Conservation (phyloP, 164 flowering plant genomes). For the Tinospora cordifolia region DNA sequence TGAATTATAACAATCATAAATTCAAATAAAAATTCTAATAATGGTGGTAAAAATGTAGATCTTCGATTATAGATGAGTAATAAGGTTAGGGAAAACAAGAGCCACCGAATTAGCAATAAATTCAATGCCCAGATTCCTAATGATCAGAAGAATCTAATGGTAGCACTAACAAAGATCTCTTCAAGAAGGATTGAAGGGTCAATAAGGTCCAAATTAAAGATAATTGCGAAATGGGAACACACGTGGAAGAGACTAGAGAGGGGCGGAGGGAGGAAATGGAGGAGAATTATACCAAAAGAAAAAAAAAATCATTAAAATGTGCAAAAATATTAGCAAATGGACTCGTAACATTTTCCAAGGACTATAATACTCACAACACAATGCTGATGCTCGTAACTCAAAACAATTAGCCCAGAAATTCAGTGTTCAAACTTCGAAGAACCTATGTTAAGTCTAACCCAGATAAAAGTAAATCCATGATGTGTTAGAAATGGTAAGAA, state of each 20-base stretch:
- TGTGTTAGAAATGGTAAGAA: too few species aligned
- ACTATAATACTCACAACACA: background rate
- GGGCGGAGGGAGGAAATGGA: background rate
- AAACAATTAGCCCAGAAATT: background rate
- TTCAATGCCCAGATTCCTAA: background rate
- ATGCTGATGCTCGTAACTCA: background rate
- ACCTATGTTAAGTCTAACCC: too few species aligned
- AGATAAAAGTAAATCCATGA: too few species aligned
- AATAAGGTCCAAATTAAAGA: background rate
- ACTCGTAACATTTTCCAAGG: background rate
- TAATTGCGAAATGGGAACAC: too few species aligned
- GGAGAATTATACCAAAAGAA: background rate
- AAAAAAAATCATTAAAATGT: background rate
- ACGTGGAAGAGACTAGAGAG: background rate
- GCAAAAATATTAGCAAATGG: background rate
- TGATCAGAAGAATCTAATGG: background rate
- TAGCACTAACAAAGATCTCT: background rate
- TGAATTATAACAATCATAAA: too few species aligned
- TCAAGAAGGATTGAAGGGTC: too few species aligned
- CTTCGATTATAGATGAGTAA: too few species aligned
- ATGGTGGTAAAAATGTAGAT: too few species aligned
- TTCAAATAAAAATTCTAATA: too few species aligned
- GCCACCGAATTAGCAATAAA: background rate
- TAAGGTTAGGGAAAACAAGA: too few species aligned
- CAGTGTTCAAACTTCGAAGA: background rate